Percentiles rank a stretch among this genome's conserved stretches.
Conservation (phyloP, 306 rosid species). For the Trifolium repens region DNA sequence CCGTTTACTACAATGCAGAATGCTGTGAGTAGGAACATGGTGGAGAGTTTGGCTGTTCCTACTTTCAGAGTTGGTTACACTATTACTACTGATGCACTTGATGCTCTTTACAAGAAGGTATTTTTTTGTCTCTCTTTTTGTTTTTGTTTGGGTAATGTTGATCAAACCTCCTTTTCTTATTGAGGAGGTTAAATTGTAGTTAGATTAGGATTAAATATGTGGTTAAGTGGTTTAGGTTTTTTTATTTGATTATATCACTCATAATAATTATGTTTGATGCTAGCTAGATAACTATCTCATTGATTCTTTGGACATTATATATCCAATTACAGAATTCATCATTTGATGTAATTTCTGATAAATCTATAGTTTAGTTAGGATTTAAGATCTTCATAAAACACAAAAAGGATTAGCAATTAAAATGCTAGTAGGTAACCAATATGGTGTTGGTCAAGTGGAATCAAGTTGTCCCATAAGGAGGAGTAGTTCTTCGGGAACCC, state of each 20-base stretch:
- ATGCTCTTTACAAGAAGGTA: slow-evolving; percentile 94
- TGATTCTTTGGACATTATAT: background rate
- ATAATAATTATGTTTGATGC: slow-evolving; percentile 11
- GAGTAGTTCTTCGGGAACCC: too few relatives aligned
- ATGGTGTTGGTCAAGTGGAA: too few relatives aligned
- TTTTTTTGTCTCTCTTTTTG: background rate
- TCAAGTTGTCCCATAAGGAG: too few relatives aligned
- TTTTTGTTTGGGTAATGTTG: too few relatives aligned
- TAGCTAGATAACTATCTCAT: slow-evolving; percentile 34
- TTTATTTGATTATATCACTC: background rate
- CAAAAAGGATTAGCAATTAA: background rate
- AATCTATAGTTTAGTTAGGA: slow-evolving; percentile 27
- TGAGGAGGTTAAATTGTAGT: too few relatives aligned
- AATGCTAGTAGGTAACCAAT: too few relatives aligned
- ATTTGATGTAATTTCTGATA: slow-evolving; percentile 1
- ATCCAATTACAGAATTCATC: background rate
- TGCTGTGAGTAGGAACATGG: slow-evolving; percentile 94
- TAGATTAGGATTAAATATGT: too few relatives aligned
- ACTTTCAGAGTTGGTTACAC: slow-evolving; percentile 96
- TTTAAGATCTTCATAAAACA: slow-evolving; percentile 8
- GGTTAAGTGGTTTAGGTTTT: too few relatives aligned
- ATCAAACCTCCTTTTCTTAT: too few relatives aligned
- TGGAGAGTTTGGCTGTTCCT: slow-evolving; percentile 81
- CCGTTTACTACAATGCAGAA: slow-evolving; percentile 98
- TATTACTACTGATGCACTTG: slow-evolving; percentile 80